phyloP scores from a whole-genome alignment of 164 flowering plant species.

The Liquidambar formosana region DNA sequence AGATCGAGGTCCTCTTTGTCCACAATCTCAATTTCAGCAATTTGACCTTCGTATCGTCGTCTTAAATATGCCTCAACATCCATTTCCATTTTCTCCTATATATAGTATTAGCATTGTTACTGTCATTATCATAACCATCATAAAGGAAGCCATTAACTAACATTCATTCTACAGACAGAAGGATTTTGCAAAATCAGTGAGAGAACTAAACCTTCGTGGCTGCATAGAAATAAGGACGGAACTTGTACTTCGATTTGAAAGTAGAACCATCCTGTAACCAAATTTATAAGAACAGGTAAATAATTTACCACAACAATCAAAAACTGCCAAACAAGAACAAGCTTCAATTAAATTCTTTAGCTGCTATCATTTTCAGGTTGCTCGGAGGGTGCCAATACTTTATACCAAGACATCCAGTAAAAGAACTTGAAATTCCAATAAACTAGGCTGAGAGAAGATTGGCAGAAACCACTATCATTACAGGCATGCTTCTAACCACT shows the following conservation, averaged over 20 bases:
- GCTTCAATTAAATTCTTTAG: not conserved
- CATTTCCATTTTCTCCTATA: constrained; percentile 71
- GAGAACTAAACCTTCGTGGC: constrained; percentile 51
- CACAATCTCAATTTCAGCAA: constrained; percentile 68
- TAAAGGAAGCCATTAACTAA: not conserved
- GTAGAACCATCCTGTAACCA: constrained; percentile 59
- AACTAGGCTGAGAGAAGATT: not conserved
- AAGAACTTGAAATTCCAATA: not conserved
- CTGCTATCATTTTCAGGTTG: not conserved
- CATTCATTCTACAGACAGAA: not conserved
- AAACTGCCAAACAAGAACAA: not conserved
- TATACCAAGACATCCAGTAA: not conserved
- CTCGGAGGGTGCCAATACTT: not conserved
- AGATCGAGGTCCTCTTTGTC: constrained; percentile 90
- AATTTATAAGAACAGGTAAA: not conserved
- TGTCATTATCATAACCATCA: not conserved
- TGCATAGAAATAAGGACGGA: constrained; percentile 73
- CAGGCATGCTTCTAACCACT: not conserved
- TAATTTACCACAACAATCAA: not conserved
- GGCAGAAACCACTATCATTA: not conserved
- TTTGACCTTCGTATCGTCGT: constrained; percentile 76
- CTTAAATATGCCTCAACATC: constrained; percentile 86
- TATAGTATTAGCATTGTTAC: constrained; percentile 4
- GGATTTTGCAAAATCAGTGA: not conserved
- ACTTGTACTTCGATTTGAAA: constrained; percentile 72